Evolutionary conservation across 768 basidiomycete genomes (phyloP).

Genomic region (Rhizopogon sp.): DNA sequence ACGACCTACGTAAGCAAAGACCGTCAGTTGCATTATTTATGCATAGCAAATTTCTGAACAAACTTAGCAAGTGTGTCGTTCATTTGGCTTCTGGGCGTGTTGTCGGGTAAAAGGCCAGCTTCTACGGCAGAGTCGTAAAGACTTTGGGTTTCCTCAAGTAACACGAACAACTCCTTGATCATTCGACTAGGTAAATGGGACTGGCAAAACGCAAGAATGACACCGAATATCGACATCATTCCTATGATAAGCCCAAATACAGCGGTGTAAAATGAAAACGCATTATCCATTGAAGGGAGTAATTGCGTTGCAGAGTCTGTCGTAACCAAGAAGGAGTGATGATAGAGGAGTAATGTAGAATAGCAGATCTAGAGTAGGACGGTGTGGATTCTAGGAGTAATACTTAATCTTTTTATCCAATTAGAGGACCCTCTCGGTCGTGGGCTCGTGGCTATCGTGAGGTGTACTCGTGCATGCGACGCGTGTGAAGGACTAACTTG

Average conservation of each 20-base stretch:
- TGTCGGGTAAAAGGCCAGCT: background rate
- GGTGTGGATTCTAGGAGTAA: no score
- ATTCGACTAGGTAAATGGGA: background rate
- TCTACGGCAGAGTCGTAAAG: background rate
- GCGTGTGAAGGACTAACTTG: no score
- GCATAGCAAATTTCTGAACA: background rate
- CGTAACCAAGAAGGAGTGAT: no score
- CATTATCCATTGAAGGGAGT: no score
- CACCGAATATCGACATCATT: background rate
- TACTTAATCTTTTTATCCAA: no score
- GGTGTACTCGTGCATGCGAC: no score
- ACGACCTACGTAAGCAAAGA: background rate
- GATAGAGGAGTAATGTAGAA: no score
- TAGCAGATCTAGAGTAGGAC: no score
- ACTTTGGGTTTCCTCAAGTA: background rate
- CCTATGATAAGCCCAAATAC: slow-evolving; percentile 1
- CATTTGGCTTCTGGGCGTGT: background rate
- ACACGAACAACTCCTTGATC: background rate
- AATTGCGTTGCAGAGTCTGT: no score
- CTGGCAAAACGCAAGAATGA: background rate
- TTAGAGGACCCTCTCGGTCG: no score
- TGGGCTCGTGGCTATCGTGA: no score
- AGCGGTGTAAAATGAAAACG: background rate
- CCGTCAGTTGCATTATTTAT: background rate
- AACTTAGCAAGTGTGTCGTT: background rate